A percentile compares a stretch with the other conserved stretches of the same genome.
These are phyloP conservation scores for Aspergillus phoenicis DNA, from an alignment of 2,329 filamentous ascomycete species.

Conservation along the genomic window DNA sequence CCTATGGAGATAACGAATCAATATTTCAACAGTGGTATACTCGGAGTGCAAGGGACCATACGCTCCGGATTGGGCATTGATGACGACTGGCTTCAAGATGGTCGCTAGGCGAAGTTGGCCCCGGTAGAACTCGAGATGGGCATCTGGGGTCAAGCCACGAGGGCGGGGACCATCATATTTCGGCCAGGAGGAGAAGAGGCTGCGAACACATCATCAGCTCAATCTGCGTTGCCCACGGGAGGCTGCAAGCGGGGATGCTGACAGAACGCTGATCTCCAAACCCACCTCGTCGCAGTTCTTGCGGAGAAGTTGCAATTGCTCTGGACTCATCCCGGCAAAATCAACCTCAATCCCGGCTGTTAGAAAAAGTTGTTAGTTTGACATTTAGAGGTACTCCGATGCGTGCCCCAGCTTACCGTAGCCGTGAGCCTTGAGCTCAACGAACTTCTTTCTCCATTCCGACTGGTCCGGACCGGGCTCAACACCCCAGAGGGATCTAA, in stretches of 20 bases:
- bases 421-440: conserved; percentile 25
- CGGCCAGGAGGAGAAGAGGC: conserved; percentile 23
- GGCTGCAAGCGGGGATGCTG: not conserved
- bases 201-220: not conserved
- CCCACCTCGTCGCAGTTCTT: conserved; percentile 22
- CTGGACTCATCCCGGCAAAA: conserved; percentile 15
- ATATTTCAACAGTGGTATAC: not conserved
- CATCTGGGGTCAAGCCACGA: conserved; percentile 16
- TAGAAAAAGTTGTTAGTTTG: not conserved
- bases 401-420: conserved; percentile 18
- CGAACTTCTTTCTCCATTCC: conserved; percentile 25
- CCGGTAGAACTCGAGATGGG: conserved; percentile 22
- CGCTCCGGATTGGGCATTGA: conserved; percentile 29
- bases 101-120: conserved; percentile 16
- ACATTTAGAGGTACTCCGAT: no score
- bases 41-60: not conserved
- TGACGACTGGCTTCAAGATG: conserved; percentile 16
- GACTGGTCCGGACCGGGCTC: conserved; percentile 20
- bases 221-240: not conserved
- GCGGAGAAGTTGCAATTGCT: conserved; percentile 8
- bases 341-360: conserved; percentile 26
- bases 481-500: conserved; percentile 27
- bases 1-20: conserved; percentile 16
- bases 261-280: conserved; percentile 24
- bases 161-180: conserved; percentile 24